These are phyloP conservation scores for Noccaea bulbosa DNA, from an alignment of 345 rosid genomes.

Conservation along the genomic window DNA sequence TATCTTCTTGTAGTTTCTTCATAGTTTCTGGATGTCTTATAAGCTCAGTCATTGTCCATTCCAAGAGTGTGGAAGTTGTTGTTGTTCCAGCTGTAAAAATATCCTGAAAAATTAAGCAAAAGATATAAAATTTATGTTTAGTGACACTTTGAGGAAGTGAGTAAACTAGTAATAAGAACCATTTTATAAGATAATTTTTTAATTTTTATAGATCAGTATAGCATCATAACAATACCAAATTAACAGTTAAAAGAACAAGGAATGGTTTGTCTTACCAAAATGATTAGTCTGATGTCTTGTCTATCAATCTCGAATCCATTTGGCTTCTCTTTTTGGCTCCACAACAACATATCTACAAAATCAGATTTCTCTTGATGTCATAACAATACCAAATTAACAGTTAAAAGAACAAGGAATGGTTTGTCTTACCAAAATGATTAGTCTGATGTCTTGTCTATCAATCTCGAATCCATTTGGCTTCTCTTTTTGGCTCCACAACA, in stretches of 20 bases:
- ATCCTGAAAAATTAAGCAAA: constrained; percentile 32
- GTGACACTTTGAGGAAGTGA: neutral
- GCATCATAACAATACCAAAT: too few species aligned
- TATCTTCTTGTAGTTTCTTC: constrained; percentile 38
- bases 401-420: neutral
- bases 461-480: constrained; percentile 24
- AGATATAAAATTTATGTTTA: neutral
- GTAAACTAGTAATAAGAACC: neutral
- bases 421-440: constrained; percentile 45
- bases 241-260: neutral
- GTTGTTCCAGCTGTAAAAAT: constrained; percentile 37
- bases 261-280: constrained; percentile 40
- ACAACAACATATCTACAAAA: constrained; percentile 7
- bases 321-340: constrained; percentile 37
- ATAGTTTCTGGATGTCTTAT: constrained; percentile 36
- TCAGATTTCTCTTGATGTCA: neutral
- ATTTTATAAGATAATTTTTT: neutral
- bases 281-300: constrained; percentile 42
- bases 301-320: constrained; percentile 29
- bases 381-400: too few species aligned
- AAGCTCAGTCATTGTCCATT: constrained; percentile 50
- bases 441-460: constrained; percentile 41
- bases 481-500: constrained; percentile 36
- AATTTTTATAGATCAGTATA: too few species aligned
- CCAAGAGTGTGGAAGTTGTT: constrained; percentile 34